Conservation (phyloP, 352 stramenopile genomes). For the Phytophthora palmivora region DNA sequence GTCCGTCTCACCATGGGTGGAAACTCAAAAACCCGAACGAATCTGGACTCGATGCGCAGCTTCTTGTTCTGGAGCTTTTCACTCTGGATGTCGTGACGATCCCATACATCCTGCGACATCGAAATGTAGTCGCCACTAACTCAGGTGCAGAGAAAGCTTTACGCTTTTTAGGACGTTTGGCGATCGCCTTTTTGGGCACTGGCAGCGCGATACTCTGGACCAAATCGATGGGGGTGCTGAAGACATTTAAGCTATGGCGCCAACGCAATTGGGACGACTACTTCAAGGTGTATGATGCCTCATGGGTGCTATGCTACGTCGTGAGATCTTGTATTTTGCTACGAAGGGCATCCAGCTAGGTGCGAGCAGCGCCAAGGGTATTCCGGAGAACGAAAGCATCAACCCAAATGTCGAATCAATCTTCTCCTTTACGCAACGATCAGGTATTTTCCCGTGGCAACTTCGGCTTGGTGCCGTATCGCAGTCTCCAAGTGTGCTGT, state of each 20-base stretch:
- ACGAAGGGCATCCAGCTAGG: conserved; percentile 81
- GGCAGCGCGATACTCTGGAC: conserved; percentile 76
- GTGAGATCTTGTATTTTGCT: conserved; percentile 86
- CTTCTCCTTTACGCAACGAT: conserved; percentile 75
- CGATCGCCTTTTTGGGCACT: conserved; percentile 70
- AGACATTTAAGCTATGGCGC: conserved; percentile 78
- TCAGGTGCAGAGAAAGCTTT: conserved; percentile 64
- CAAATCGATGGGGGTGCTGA: conserved; percentile 63
- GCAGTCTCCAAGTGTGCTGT: conserved; percentile 61
- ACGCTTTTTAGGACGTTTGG: conserved; percentile 72
- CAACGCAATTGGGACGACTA: conserved; percentile 88
- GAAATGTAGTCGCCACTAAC: conserved; percentile 56
- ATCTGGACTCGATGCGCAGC: conserved; percentile 79
- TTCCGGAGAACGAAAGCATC: conserved; percentile 39
- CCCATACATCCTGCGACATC: conserved; percentile 74
- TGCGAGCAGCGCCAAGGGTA: conserved; percentile 42
- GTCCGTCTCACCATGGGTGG: conserved; percentile 63
- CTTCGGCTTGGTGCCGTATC: conserved; percentile 52
- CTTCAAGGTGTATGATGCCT: conserved; percentile 86
- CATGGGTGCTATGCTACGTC: conserved; percentile 84
- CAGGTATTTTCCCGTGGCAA: conserved; percentile 74
- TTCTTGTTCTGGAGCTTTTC: conserved; percentile 80
- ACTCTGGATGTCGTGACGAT: conserved; percentile 76
- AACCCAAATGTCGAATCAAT: conserved; percentile 54
- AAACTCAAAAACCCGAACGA: conserved; percentile 61